Evolutionary conservation across 1,284 basidiomycete genomes (phyloP).

Genomic region (Volvariella surrecta): DNA sequence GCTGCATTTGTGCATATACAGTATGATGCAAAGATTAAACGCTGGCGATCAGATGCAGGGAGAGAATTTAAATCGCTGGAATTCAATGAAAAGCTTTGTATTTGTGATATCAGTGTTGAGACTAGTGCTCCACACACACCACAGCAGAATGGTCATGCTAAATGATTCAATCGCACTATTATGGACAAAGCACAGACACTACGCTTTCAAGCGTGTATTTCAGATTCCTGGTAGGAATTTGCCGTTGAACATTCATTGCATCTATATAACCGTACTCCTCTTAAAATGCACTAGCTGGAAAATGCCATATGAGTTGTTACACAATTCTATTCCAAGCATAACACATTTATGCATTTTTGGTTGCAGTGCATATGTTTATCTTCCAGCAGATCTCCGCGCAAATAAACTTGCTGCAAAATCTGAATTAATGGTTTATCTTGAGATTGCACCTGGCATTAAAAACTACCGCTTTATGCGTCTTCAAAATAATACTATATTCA

Average conservation of each 20-base stretch:
- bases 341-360: no score
- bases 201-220: background rate
- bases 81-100: background rate
- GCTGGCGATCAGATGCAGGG: background rate
- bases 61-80: background rate
- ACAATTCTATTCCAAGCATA: no score
- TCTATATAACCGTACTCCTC: background rate
- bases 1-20: background rate
- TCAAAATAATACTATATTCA: slow-evolving; percentile 10
- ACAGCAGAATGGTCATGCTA: background rate
- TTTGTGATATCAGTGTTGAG: background rate
- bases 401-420: slow-evolving; percentile 11
- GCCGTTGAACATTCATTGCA: background rate
- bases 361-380: background rate
- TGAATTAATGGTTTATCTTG: slow-evolving; percentile 13
- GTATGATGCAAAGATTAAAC: background rate
- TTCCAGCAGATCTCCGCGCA: slow-evolving; percentile 1
- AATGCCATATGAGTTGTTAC: no score
- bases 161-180: background rate
- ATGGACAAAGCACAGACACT: background rate
- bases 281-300: no score
- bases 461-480: slow-evolving; percentile 14
- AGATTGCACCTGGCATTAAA: slow-evolving; percentile 10
- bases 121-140: background rate
- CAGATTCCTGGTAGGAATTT: no score